phyloP scores from a whole-genome alignment of 768 basidiomycete species.

The Mycena vulgaris region DNA sequence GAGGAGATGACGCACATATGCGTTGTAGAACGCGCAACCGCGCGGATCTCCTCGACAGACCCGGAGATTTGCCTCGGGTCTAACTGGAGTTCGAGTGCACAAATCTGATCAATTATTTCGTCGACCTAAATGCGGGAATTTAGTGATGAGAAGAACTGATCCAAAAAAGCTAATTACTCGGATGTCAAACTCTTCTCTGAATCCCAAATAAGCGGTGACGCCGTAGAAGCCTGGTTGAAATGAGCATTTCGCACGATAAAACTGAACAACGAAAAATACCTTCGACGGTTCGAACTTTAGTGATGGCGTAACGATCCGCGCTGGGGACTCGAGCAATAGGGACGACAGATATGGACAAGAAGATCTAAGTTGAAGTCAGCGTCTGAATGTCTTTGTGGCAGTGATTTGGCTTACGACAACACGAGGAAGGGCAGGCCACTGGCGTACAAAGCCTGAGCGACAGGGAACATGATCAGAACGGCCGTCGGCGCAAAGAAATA shows the following conservation, averaged over 20 bases:
- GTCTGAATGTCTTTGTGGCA: not conserved
- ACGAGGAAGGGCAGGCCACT: conserved; percentile 79
- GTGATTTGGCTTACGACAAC: conserved; percentile 65
- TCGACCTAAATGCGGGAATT: conserved; percentile 47
- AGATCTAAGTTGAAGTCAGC: conserved; percentile 52
- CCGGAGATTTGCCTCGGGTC: conserved; percentile 52
- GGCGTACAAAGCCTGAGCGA: conserved; percentile 66
- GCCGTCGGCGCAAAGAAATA: not conserved
- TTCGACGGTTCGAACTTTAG: conserved; percentile 69
- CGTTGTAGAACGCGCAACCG: conserved; percentile 59
- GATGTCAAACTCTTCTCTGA: conserved; percentile 72
- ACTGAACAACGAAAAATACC: conserved; percentile 47
- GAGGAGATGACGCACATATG: conserved; percentile 65
- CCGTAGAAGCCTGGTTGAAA: conserved; percentile 68
- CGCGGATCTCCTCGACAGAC: conserved; percentile 58
- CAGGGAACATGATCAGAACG: not conserved
- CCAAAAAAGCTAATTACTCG: conserved; percentile 44
- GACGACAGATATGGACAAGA: conserved; percentile 71
- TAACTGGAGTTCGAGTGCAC: conserved; percentile 60
- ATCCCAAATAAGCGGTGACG: conserved; percentile 72
- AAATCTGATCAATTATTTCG: conserved; percentile 67
- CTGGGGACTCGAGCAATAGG: conserved; percentile 64
- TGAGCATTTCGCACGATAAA: not conserved
- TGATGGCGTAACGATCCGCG: conserved; percentile 69
- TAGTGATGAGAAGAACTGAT: not conserved